These are phyloP conservation scores for Arxiozyma slooffiae DNA, from an alignment of 1,139 yeast species.

Conservation along the genomic window DNA sequence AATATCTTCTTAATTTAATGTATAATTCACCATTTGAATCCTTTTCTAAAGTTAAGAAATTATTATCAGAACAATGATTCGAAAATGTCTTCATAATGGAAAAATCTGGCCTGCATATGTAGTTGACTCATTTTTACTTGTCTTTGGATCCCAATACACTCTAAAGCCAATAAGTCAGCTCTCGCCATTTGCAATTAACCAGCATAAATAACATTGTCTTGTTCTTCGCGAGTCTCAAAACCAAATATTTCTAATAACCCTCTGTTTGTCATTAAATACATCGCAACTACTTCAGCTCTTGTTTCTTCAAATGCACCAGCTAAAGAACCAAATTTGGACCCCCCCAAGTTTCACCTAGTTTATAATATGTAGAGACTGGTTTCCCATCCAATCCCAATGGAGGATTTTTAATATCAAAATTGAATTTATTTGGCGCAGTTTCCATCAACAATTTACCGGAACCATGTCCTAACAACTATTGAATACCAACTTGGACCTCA, in stretches of 20 bases:
- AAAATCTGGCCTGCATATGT: conserved; percentile 89
- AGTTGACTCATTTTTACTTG: conserved; percentile 88
- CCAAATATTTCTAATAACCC: conserved; percentile 67
- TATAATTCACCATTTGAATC: conserved; percentile 48
- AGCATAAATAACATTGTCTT: conserved; percentile 52
- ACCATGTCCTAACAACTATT: conserved; percentile 87
- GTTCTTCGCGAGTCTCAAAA: conserved; percentile 45
- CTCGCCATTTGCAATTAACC: conserved; percentile 77
- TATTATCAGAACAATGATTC: conserved; percentile 55
- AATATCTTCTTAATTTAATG: conserved; percentile 47
- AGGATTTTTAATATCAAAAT: conserved; percentile 55
- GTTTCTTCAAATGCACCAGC: conserved; percentile 90
- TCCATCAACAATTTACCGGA: conserved; percentile 73
- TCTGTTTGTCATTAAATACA: conserved; percentile 63
- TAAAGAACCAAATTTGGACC: conserved; percentile 67
- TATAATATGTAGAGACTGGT: conserved; percentile 59
- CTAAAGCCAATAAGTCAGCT: conserved; percentile 74
- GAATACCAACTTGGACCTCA: conserved; percentile 89
- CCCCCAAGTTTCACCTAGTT: conserved; percentile 87
- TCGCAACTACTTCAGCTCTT: conserved; percentile 83
- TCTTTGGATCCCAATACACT: conserved; percentile 77
- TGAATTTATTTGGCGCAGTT: conserved; percentile 50
- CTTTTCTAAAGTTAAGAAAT: conserved; percentile 37
- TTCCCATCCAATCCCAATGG: conserved; percentile 47
- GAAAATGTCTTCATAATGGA: conserved; percentile 70